These are phyloP conservation scores for Platanthera zijinensis DNA, from an alignment of 106 monocot species.

Conservation along the genomic window DNA sequence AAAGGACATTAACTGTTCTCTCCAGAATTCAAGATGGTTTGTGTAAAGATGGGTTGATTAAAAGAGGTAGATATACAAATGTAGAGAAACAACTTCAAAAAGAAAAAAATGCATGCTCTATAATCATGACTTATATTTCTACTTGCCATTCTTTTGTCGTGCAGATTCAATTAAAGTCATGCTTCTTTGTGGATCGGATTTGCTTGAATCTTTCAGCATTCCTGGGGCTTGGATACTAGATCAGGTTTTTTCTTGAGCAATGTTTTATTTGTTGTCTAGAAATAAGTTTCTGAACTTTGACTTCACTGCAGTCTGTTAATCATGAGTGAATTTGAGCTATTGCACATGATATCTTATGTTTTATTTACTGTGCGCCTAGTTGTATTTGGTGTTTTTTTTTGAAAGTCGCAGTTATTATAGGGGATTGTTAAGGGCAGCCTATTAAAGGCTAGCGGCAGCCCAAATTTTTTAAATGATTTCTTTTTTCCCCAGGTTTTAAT, in stretches of 20 bases:
- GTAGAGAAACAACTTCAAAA: not conserved
- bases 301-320: not conserved
- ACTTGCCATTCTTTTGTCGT: not conserved
- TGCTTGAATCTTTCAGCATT: constrained; percentile 71
- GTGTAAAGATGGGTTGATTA: constrained; percentile 24
- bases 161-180: constrained; percentile 70
- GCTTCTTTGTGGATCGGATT: constrained; percentile 96
- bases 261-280: not conserved
- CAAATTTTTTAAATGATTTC: too few relatives aligned
- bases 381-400: too few relatives aligned
- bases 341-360: not conserved
- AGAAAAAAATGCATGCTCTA: not conserved
- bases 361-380: too few relatives aligned
- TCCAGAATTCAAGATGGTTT: constrained; percentile 47
- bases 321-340: not conserved
- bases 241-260: constrained; percentile 41
- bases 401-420: too few relatives aligned
- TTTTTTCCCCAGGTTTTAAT: too few relatives aligned
- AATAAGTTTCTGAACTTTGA: not conserved
- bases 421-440: too few relatives aligned
- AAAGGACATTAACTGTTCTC: constrained; percentile 60
- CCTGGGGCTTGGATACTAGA: constrained; percentile 90
- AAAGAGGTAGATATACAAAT: constrained; percentile 24
- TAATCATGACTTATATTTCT: not conserved
- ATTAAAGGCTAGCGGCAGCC: too few relatives aligned